Evolutionary conservation across 83 land plant genomes (phyloP).

Genomic region (Isoetes engelmannii): DNA sequence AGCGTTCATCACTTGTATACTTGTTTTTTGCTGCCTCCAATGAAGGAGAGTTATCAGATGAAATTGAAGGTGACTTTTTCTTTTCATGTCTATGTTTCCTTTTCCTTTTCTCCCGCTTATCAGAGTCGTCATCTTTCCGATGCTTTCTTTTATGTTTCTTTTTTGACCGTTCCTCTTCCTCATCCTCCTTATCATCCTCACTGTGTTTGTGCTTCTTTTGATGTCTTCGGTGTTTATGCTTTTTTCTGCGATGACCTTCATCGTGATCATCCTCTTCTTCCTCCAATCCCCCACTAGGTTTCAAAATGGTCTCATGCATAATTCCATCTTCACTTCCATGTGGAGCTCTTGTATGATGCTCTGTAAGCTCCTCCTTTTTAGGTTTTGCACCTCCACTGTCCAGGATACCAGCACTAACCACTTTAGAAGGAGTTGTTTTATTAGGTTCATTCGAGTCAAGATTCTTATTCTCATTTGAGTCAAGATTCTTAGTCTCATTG

Average conservation of each 20-base stretch:
- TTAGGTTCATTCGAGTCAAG: conserved; percentile 2
- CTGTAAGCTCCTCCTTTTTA: conserved; percentile 10
- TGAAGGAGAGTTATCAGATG: background rate
- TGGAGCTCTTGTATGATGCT: background rate
- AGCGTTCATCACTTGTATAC: too few species aligned
- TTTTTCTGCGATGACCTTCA: background rate
- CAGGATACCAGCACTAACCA: background rate
- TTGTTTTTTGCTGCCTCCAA: conserved; percentile 16
- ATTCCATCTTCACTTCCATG: conserved; percentile 7
- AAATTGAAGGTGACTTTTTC: conserved; percentile 9
- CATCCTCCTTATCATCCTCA: conserved; percentile 16
- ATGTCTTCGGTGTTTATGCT: conserved; percentile 15
- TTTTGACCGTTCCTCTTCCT: conserved; percentile 12
- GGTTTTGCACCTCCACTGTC: conserved; percentile 21
- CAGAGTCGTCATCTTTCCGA: conserved; percentile 21
- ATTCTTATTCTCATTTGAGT: conserved; percentile 19
- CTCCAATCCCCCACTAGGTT: conserved; percentile 3
- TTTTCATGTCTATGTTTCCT: conserved; percentile 16
- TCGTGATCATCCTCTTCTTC: conserved; percentile 17
- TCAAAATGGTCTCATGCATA: conserved; percentile 5
- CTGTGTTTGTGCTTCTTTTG: conserved; percentile 14
- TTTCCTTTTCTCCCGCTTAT: conserved; percentile 22
- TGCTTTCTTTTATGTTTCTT: conserved; percentile 27
- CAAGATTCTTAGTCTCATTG: conserved; percentile 6
- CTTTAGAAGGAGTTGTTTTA: too few species aligned